Percentiles rank a stretch among this genome's conserved stretches.
These are phyloP conservation scores for Aspergillus texensis DNA, from an alignment of 2,329 filamentous ascomycete species.

Conservation along the genomic window DNA sequence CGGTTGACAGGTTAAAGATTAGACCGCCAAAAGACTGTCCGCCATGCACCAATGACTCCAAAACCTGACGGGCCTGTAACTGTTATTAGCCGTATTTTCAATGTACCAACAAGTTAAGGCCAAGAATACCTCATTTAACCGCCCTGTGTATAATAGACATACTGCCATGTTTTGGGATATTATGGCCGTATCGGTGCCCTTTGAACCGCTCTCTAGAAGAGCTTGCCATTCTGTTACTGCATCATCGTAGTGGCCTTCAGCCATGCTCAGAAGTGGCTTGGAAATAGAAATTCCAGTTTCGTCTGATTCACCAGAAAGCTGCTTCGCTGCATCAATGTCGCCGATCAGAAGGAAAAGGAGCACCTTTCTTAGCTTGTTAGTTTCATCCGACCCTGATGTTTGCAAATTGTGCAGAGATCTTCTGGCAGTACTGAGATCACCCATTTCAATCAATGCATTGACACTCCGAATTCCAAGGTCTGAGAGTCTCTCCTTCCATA, in stretches of 20 bases:
- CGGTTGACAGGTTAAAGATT: conserved; percentile 85
- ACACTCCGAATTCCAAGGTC: conserved; percentile 72
- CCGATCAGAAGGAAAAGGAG: conserved; percentile 79
- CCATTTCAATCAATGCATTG: conserved; percentile 65
- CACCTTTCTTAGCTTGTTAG: conserved; percentile 49
- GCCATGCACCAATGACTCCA: conserved; percentile 67
- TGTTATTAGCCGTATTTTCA: conserved; percentile 10
- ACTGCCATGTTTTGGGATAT: conserved; percentile 81
- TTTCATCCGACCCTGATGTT: conserved; percentile 30
- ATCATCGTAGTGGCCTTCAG: conserved; percentile 70
- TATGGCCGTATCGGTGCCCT: conserved; percentile 63
- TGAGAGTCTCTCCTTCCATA: conserved; percentile 72
- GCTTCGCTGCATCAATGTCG: conserved; percentile 68
- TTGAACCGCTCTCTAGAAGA: conserved; percentile 51
- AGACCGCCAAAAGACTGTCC: conserved; percentile 74
- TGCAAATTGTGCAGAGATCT: conserved; percentile 68
- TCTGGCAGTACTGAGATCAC: conserved; percentile 78
- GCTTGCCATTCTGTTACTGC: conserved; percentile 65
- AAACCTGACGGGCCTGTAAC: conserved; percentile 61
- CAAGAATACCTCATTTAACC: conserved; percentile 67
- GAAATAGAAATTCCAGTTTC: conserved; percentile 46
- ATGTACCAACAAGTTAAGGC: not conserved
- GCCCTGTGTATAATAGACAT: conserved; percentile 78
- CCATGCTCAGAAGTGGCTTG: conserved; percentile 73
- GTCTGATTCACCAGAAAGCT: conserved; percentile 48